Conservation (phyloP, 2,329 filamentous ascomycete genomes). For the Mariannaea elegans region DNA sequence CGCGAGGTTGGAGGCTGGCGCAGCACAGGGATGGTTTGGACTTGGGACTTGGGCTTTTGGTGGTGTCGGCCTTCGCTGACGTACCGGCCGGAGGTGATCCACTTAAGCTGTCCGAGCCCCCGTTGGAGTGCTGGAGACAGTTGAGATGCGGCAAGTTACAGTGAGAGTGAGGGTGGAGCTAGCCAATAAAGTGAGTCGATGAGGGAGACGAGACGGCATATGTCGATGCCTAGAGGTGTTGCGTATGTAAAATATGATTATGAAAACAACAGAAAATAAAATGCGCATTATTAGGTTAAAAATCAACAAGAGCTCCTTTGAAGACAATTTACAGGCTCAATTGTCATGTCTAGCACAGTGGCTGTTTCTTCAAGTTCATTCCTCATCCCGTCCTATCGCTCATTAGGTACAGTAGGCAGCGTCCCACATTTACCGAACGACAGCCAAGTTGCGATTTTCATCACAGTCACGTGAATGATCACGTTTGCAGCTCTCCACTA, state of each 20-base stretch:
- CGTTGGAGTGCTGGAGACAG: constrained; percentile 4
- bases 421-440: background rate
- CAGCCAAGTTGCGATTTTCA: background rate
- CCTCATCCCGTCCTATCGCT: too few relatives aligned
- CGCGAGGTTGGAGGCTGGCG: constrained; percentile 32
- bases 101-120: constrained; percentile 32
- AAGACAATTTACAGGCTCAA: background rate
- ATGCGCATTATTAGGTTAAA: background rate
- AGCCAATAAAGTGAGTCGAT: constrained; percentile 5
- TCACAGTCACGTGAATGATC: constrained; percentile 32
- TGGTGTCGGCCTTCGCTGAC: constrained; percentile 43
- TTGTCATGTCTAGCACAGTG: too few relatives aligned
- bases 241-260: background rate
- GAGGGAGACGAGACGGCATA: background rate
- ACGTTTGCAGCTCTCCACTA: constrained; percentile 21
- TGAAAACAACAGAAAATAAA: background rate
- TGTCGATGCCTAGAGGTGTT: constrained; percentile 4
- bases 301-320: too few relatives aligned
- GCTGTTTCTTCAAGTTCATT: background rate
- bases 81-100: constrained; percentile 43
- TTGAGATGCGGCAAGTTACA: too few relatives aligned
- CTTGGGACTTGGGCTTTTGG: background rate
- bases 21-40: constrained; percentile 28
- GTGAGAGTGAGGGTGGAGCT: background rate
- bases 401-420: background rate